Evolutionary conservation across 768 basidiomycete species (phyloP), one percentile per base, ranked within the genome.

Genomic region (Strobilomyces confusus): DNA sequence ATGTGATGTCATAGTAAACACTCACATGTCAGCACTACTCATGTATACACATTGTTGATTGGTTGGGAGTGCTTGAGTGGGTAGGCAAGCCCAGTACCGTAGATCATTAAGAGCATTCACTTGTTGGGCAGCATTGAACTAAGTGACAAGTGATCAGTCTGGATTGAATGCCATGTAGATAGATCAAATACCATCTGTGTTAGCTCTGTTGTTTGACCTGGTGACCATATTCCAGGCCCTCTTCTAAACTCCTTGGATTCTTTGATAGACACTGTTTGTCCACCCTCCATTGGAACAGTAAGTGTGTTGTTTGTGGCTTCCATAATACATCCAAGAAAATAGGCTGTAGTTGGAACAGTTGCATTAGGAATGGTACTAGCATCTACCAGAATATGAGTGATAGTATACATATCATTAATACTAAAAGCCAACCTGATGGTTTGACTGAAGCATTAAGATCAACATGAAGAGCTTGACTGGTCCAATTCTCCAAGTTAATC

Each of bases 201-300:
- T 9, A 29, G 29, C 29, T 29, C 7, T 29, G 29, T 29, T 7
- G 29, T 29, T 29, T 6, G 6, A 9, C 29, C 29, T 29, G 29
- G 29, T 29, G 29, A 29, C 29, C 29, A 29, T 29, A 54, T 26
- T 56, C 56, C 58, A 9, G 49, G 3, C 13, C 7, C 34, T 44
- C 12, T 1, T 30, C 29, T 14, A 19, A 17, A n/a, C 34, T 12
- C 15, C 17, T 37, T 37, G 36, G 15, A 17, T 26, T 57, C 44
- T 8, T 56, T n/a, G 9, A 9, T 17, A 4, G 29, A 29, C 29
- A 29, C 9, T 9, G 9, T 15, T 19, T 23, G 29, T 2, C 56
- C 56, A 54, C 44, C 19, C 17, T 43, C 12, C 48, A 58, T 48
- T 4, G 49, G 30, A 9, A 58, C 41, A 9, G 37, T n/a, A 2